Conservation (phyloP, 169 alveolate genomes). For the Perkinsus olseni region DNA sequence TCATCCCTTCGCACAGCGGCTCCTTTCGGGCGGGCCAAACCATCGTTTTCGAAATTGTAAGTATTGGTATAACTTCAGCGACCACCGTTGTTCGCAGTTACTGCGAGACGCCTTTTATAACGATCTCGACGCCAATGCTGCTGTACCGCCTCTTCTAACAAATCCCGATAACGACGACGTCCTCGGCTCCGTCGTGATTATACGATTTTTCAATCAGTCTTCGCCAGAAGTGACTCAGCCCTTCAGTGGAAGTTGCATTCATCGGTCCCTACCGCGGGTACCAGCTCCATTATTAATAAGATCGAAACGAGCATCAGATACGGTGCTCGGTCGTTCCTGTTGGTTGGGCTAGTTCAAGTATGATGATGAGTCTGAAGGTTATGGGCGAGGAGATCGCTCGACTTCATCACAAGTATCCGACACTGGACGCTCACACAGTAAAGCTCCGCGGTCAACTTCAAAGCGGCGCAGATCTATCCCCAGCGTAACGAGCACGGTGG, state of each 20-base stretch:
- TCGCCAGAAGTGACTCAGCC: neutral
- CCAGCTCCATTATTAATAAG: neutral
- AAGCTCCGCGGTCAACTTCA: neutral
- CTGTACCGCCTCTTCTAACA: neutral
- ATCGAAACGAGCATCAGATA: neutral
- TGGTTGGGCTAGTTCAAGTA: neutral
- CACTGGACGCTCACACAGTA: neutral
- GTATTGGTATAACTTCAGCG: neutral
- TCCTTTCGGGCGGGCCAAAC: neutral
- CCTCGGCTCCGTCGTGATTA: neutral
- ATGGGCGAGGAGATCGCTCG: neutral
- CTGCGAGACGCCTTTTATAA: neutral
- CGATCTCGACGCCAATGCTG: neutral
- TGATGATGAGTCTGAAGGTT: neutral
- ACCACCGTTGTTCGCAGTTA: neutral
- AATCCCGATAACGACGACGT: neutral
- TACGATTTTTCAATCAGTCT: neutral
- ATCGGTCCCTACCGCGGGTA: neutral
- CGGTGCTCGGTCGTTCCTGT: neutral
- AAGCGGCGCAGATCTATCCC: too few species aligned
- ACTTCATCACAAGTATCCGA: neutral
- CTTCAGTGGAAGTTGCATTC: neutral
- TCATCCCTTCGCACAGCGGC: neutral
- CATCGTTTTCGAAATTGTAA: neutral
- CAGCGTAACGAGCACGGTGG: neutral